Base-by-base conservation (phyloP, 345 rosid species). In the Eucalyptus curtisii region DNA sequence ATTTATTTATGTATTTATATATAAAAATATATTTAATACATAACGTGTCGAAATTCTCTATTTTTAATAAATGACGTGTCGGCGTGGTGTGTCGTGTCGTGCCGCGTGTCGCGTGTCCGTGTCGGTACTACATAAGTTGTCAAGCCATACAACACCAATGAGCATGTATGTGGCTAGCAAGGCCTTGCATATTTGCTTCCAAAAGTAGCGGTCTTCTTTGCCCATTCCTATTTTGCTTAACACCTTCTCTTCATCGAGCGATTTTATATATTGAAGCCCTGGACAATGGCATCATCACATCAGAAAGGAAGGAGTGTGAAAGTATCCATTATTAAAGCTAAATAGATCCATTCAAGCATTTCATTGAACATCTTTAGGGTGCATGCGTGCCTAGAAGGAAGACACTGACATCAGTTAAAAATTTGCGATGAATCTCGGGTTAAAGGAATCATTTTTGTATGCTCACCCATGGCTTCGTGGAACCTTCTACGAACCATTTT, bases 101-200 rank as follows among this genome's bases (percentile, higher is more conserved):
- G n/a, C n/a, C n/a, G n/a, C n/a, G n/a, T n/a, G n/a, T n/a, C n/a
- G n/a, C n/a, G n/a, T n/a, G n/a, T n/a, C n/a, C n/a, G n/a, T n/a
- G n/a, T n/a, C n/a, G n/a, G n/a, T n/a, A n/a, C n/a, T n/a, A n/a
- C n/a, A n/a, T n/a, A n/a, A n/a, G n/a, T n/a, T n/a, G 93, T 92
- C 95, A 20, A 95, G 44, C 98, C 99, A 95, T 2, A 93, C 94
- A 3, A 87, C 86, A 40, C 99, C 98, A n/a, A 93, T 17, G 53
- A 50, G 64, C n/a, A 57, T 91, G 94, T 97, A 96, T 17, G 96
- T 94, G 93, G 96, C 94, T 10, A 95, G 90, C 89, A 98, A 89
- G 30, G 97, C 94, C 95, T 95, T 96, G n/a, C 98, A 95, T 22
- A 96, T 89, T 91, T 96, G 97, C 92, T 94, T 93, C 97, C 96